These are phyloP conservation scores for Ophiocordyceps sinensis DNA, from an alignment of 2,329 filamentous ascomycete species.

Conservation along the genomic window DNA sequence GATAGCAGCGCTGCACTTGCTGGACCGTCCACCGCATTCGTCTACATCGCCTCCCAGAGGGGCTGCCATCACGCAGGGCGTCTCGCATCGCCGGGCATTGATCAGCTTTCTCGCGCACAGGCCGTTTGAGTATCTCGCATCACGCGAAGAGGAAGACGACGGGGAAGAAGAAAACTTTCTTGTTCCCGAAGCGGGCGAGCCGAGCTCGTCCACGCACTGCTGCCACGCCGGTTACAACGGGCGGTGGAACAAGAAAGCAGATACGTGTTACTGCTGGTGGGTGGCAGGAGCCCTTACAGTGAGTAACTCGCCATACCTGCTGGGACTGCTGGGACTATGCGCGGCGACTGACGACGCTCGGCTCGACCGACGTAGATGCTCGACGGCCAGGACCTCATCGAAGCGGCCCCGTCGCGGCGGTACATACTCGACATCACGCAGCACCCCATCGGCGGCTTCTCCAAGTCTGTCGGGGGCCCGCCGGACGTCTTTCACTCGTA, in stretches of 20 bases:
- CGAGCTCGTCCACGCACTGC: slow-evolving; percentile 15
- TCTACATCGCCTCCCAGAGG: slow-evolving; percentile 4
- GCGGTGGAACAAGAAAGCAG: slow-evolving; percentile 76
- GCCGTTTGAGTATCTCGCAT: slow-evolving; percentile 45
- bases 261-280: slow-evolving; percentile 97
- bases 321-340: background rate
- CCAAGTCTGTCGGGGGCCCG: slow-evolving; percentile 52
- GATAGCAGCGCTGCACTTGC: slow-evolving; percentile 59
- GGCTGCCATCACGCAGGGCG: slow-evolving; percentile 19
- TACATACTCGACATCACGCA: slow-evolving; percentile 81
- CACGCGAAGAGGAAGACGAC: slow-evolving; percentile 29
- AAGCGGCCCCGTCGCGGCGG: slow-evolving; percentile 45
- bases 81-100: slow-evolving; percentile 17
- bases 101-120: slow-evolving; percentile 47
- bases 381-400: slow-evolving; percentile 40
- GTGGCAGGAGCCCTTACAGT: slow-evolving; percentile 49
- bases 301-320: background rate
- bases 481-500: slow-evolving; percentile 83
- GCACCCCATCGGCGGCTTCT: slow-evolving; percentile 71
- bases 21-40: slow-evolving; percentile 43
- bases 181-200: slow-evolving; percentile 18
- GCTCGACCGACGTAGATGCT: slow-evolving; percentile 32
- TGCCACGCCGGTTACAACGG: slow-evolving; percentile 71
- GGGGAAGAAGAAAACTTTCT: slow-evolving; percentile 26
- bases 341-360: background rate